A percentile compares a stretch with the other conserved stretches of the same genome.
phyloP scores from a whole-genome alignment of 257 asterid genomes.

The Craterostigma plantagineum region DNA sequence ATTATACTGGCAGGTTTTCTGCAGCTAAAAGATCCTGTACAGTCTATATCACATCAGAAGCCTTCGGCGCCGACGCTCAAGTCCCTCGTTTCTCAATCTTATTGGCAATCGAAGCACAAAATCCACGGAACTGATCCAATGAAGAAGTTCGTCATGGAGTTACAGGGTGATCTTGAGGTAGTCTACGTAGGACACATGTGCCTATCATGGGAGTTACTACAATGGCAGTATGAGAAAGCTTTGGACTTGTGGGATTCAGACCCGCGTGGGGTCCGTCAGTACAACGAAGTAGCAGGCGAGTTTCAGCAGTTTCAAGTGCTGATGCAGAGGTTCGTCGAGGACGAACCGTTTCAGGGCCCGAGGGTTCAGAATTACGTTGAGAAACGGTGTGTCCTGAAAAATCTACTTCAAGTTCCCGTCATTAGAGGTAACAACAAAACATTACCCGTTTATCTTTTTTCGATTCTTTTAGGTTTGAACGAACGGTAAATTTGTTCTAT shows the following conservation, averaged over 20 bases:
- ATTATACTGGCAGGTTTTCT: slow-evolving; percentile 44
- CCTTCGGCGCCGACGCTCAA: slow-evolving; percentile 36
- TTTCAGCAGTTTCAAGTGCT: slow-evolving; percentile 94
- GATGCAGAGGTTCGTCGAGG: slow-evolving; percentile 66
- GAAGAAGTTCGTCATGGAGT: slow-evolving; percentile 57
- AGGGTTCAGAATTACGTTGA: slow-evolving; percentile 54
- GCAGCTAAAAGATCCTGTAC: slow-evolving; percentile 71
- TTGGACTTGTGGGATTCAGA: slow-evolving; percentile 71
- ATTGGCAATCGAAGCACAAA: slow-evolving; percentile 43
- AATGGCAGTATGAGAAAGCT: slow-evolving; percentile 88
- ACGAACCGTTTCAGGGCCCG: slow-evolving; percentile 76
- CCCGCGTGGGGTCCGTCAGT: slow-evolving; percentile 31
- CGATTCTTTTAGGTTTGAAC: too few relatives aligned
- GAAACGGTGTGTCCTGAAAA: slow-evolving; percentile 52
- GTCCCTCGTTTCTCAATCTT: slow-evolving; percentile 39
- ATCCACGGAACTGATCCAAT: slow-evolving; percentile 48
- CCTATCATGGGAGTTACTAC: slow-evolving; percentile 92
- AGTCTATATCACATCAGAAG: slow-evolving; percentile 30
- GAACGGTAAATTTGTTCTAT: neutral
- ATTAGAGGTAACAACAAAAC: slow-evolving; percentile 34
- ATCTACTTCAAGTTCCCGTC: slow-evolving; percentile 86
- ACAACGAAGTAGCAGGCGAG: slow-evolving; percentile 76
- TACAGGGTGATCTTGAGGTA: slow-evolving; percentile 66
- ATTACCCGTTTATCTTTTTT: neutral
- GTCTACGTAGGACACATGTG: slow-evolving; percentile 89